Evolutionary conservation across 345 rosid species (phyloP).

Genomic region (Camelina sativa): DNA sequence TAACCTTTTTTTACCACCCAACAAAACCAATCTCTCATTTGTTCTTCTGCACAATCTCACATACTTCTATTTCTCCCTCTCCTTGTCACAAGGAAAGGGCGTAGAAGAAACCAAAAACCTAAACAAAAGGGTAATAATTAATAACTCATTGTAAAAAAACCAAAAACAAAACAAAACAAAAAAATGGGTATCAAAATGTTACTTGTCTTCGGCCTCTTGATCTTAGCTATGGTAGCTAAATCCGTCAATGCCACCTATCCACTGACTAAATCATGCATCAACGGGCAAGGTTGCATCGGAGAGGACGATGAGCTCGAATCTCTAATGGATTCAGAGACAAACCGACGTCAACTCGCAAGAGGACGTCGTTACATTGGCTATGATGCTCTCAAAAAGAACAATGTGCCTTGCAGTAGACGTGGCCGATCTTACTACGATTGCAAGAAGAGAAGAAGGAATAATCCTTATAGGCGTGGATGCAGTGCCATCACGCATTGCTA

Average conservation of each 20-base stretch:
- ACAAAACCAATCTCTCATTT: constrained; percentile 36
- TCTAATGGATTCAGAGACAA: constrained; percentile 50
- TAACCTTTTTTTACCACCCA: constrained; percentile 34
- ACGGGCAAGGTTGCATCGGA: constrained; percentile 44
- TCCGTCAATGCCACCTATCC: constrained; percentile 41
- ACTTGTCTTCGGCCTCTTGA: constrained; percentile 42
- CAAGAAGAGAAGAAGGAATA: constrained; percentile 39
- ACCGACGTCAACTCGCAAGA: constrained; percentile 42
- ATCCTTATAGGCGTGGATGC: constrained; percentile 66
- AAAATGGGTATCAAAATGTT: constrained; percentile 47
- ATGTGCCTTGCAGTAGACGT: constrained; percentile 53
- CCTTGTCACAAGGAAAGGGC: constrained; percentile 51
- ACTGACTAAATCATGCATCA: constrained; percentile 38
- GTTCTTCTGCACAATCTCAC: constrained; percentile 38
- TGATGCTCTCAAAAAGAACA: constrained; percentile 44
- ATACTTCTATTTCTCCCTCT: constrained; percentile 42
- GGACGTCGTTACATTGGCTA: constrained; percentile 54
- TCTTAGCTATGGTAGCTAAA: constrained; percentile 39
- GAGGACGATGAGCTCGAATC: constrained; percentile 44
- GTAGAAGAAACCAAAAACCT: constrained; percentile 35
- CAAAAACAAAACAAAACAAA: not conserved
- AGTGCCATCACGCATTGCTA: constrained; percentile 54
- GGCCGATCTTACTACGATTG: constrained; percentile 67
- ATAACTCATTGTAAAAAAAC: not conserved
- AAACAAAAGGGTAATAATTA: constrained; percentile 5